phyloP scores from a whole-genome alignment of 225 moss, liverwort and hornwort genomes.

The Sphagnum contortum region DNA sequence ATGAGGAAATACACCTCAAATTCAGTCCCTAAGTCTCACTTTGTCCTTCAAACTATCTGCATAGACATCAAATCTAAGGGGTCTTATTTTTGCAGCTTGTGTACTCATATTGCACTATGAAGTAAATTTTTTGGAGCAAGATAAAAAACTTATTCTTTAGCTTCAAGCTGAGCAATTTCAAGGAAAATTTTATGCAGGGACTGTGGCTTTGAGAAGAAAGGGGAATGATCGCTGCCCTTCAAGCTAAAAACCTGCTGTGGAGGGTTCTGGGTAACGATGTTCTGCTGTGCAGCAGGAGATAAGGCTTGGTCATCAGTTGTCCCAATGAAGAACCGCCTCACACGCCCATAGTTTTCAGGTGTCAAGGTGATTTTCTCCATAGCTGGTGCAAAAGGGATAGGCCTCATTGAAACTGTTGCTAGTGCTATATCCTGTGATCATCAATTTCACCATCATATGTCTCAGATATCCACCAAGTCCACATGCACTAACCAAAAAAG shows the following conservation, averaged over 20 bases:
- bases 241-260: constrained; percentile 79
- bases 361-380: constrained; percentile 81
- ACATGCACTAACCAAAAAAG: too few relatives aligned
- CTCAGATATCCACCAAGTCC: too few relatives aligned
- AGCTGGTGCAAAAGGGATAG: constrained; percentile 86
- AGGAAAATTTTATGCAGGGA: constrained; percentile 70
- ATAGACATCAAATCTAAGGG: too few relatives aligned
- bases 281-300: constrained; percentile 50
- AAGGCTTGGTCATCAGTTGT: constrained; percentile 86
- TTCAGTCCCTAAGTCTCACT: too few relatives aligned
- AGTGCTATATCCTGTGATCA: constrained; percentile 69
- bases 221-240: constrained; percentile 93
- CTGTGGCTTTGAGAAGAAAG: constrained; percentile 97
- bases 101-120: too few relatives aligned
- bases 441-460: too few relatives aligned
- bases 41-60: too few relatives aligned
- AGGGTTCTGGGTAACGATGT: constrained; percentile 64
- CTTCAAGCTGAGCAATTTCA: constrained; percentile 77
- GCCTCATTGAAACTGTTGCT: constrained; percentile 84
- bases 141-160: constrained; percentile 18
- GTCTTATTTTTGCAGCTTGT: too few relatives aligned
- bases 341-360: constrained; percentile 73
- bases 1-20: too few relatives aligned
- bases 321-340: constrained; percentile 65
- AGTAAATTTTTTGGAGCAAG: too few relatives aligned